Conservation (phyloP, 2,329 filamentous ascomycete genomes). For the Sclerotinia subarctica region DNA sequence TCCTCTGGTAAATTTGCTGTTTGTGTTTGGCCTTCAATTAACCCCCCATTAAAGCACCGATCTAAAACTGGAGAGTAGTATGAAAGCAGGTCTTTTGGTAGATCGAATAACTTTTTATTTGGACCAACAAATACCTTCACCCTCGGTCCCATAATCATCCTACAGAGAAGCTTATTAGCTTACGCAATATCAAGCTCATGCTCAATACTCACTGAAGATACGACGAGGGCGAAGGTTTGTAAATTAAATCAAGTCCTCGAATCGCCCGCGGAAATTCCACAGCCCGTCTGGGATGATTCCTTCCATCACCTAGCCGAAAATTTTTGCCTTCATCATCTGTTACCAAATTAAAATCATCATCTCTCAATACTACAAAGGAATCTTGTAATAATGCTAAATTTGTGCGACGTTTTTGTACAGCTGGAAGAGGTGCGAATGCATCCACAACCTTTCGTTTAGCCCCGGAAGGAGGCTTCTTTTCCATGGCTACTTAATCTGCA, state of each 20-base stretch:
- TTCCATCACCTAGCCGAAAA: no score
- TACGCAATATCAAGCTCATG: background rate
- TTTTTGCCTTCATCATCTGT: no score
- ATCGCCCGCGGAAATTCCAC: no score
- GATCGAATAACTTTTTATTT: slow-evolving; percentile 21
- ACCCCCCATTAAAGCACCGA: slow-evolving; percentile 23
- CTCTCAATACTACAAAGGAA: fast-evolving
- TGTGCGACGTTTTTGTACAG: background rate
- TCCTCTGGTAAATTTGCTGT: slow-evolving; percentile 19
- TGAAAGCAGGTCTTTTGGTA: slow-evolving; percentile 24
- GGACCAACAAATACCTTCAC: slow-evolving; percentile 25
- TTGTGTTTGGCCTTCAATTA: slow-evolving; percentile 21
- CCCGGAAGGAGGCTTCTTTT: background rate
- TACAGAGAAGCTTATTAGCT: background rate
- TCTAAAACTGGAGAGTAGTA: slow-evolving; percentile 26
- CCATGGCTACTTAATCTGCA: background rate
- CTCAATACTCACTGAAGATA: background rate
- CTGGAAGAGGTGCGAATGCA: fast-evolving
- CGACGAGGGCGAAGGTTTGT: background rate
- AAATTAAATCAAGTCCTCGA: background rate
- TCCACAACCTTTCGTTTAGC: background rate
- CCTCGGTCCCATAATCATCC: slow-evolving; percentile 12
- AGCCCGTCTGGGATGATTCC: no score
- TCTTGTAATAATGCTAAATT: no score
- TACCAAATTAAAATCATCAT: no score